Evolutionary conservation across 805 yeast genomes (phyloP).

Genomic region (Candida suzukii): DNA sequence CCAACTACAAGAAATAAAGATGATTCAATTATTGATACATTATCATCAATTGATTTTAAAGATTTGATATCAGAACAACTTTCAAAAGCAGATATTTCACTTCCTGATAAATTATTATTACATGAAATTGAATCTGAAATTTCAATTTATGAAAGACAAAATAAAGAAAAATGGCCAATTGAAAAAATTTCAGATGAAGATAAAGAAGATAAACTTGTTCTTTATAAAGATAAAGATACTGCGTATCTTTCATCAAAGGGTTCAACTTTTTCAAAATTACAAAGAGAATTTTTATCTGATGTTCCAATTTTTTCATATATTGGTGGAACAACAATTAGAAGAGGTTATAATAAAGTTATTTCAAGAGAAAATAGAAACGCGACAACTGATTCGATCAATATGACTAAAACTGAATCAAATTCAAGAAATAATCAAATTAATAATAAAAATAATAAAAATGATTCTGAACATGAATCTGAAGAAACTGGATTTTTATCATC

Average conservation of each 20-base stretch:
- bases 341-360: conserved; percentile 35
- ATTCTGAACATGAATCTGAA: too few relatives aligned
- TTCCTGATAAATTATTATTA: conserved; percentile 4
- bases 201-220: conserved; percentile 17
- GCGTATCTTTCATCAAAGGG: conserved; percentile 21
- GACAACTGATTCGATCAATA: not conserved
- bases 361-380: conserved; percentile 1
- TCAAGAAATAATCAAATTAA: too few relatives aligned
- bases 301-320: conserved; percentile 25
- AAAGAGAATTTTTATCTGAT: conserved; percentile 18
- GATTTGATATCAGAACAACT: not conserved
- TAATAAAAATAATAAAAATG: too few relatives aligned
- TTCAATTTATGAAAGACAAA: conserved; percentile 22
- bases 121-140: conserved; percentile 16
- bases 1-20: too few relatives aligned
- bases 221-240: conserved; percentile 16
- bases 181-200: conserved; percentile 16
- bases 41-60: not conserved
- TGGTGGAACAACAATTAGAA: conserved; percentile 41
- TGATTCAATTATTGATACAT: not conserved
- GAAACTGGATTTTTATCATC: conserved; percentile 1
- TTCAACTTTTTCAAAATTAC: conserved; percentile 19
- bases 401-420: not conserved
- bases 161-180: conserved; percentile 21
- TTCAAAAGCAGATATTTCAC: not conserved